phyloP scores from a whole-genome alignment of 2,329 filamentous ascomycete genomes.

The Claviceps paspali region DNA sequence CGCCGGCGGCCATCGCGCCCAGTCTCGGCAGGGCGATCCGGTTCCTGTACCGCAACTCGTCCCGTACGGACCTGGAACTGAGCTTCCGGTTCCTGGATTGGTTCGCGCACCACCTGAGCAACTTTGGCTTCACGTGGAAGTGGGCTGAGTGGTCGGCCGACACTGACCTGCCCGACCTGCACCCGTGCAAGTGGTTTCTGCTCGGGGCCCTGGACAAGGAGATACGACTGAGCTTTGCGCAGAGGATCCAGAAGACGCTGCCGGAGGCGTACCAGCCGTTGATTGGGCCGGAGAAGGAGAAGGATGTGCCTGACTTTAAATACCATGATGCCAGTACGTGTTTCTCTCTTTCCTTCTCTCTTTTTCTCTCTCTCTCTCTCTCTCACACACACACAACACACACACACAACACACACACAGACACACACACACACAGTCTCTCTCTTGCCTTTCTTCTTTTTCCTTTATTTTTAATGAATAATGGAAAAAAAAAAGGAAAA shows the following conservation, averaged over 20 bases:
- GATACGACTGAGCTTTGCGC: constrained; percentile 88
- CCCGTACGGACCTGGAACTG: constrained; percentile 75
- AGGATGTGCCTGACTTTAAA: constrained; percentile 93
- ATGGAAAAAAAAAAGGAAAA: neutral
- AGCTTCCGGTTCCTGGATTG: constrained; percentile 83
- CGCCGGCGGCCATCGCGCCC: constrained; percentile 88
- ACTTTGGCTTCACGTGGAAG: constrained; percentile 99
- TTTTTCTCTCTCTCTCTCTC: neutral
- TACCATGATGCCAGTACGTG: constrained; percentile 58
- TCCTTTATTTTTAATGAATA: too few relatives aligned
- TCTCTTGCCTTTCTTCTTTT: neutral
- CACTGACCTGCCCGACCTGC: constrained; percentile 56
- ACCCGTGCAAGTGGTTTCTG: constrained; percentile 90
- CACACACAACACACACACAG: too few relatives aligned
- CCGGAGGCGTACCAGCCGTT: constrained; percentile 69
- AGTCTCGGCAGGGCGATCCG: constrained; percentile 86
- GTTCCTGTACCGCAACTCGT: constrained; percentile 70
- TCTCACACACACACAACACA: too few relatives aligned
- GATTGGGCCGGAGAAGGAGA: constrained; percentile 77
- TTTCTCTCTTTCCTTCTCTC: neutral
- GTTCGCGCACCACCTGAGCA: constrained; percentile 95
- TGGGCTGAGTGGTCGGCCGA: constrained; percentile 96
- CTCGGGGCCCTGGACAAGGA: constrained; percentile 86
- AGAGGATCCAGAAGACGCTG: constrained; percentile 86
- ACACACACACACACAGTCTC: too few relatives aligned